Conservation (phyloP, 139 green algal genomes). For the Nannochloris sp. region DNA sequence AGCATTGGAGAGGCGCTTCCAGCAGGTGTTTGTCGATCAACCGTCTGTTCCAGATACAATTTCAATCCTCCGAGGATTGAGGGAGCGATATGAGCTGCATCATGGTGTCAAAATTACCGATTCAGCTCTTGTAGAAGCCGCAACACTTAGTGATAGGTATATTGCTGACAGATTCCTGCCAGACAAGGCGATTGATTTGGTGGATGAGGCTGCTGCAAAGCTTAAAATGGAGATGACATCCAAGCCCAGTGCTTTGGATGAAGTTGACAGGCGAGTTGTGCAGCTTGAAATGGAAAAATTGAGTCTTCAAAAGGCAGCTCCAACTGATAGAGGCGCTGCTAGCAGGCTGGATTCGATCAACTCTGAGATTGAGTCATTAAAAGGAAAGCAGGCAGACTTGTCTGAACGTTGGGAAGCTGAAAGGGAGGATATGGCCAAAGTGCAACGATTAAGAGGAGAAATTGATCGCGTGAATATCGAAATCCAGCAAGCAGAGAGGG, state of each 20-base stretch:
- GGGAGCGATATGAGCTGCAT: constrained; percentile 95
- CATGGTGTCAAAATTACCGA: constrained; percentile 95
- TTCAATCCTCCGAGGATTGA: constrained; percentile 89
- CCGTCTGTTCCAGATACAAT: constrained; percentile 89
- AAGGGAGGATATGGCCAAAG: constrained; percentile 54
- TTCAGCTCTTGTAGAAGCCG: constrained; percentile 89
- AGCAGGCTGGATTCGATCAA: constrained; percentile 66
- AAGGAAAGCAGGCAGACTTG: constrained; percentile 65
- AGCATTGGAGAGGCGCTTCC: constrained; percentile 80
- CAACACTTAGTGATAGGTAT: constrained; percentile 87
- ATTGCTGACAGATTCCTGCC: constrained; percentile 86
- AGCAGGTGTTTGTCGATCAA: constrained; percentile 87
- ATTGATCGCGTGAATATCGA: constrained; percentile 85
- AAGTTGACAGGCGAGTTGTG: constrained; percentile 72
- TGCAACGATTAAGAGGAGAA: constrained; percentile 85
- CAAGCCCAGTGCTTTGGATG: constrained; percentile 90
- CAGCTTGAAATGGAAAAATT: constrained; percentile 95
- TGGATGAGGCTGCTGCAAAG: constrained; percentile 93
- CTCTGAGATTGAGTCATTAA: constrained; percentile 65
- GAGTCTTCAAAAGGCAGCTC: constrained; percentile 57
- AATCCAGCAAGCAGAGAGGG: constrained; percentile 72
- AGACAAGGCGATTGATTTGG: constrained; percentile 93
- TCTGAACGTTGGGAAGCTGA: constrained; percentile 70
- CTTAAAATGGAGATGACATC: constrained; percentile 99
- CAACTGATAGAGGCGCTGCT: constrained; percentile 51